Evolutionary conservation across 352 stramenopile species (phyloP).

Genomic region (Pythium guiyangense): DNA sequence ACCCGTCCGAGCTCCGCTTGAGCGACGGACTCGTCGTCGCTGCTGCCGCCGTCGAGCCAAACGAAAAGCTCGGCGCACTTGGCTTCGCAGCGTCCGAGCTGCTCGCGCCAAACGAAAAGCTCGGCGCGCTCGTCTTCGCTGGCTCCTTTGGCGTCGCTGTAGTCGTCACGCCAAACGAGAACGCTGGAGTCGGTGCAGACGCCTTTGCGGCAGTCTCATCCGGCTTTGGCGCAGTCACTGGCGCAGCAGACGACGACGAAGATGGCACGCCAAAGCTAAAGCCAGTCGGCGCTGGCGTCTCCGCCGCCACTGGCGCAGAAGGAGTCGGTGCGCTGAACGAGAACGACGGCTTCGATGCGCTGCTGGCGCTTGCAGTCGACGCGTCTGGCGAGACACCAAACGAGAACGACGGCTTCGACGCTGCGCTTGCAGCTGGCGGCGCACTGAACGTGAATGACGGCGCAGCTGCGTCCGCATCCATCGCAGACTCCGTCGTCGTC

Average conservation of each 20-base stretch:
- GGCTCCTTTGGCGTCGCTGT: neutral
- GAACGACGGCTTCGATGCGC: conserved; percentile 21
- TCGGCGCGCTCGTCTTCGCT: neutral
- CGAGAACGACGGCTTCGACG: conserved; percentile 17
- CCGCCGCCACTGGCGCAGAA: neutral
- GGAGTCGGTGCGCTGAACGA: conserved; percentile 8
- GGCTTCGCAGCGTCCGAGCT: neutral
- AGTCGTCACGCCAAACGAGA: conserved; percentile 12
- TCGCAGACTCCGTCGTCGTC: neutral
- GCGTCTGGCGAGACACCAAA: conserved; percentile 14
- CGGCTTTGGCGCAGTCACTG: conserved; percentile 4
- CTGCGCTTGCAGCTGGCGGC: conserved; percentile 19
- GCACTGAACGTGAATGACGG: conserved; percentile 52
- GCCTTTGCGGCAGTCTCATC: conserved; percentile 6
- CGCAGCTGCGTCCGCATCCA: conserved; percentile 21
- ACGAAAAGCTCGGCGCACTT: conserved; percentile 6
- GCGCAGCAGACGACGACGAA: neutral
- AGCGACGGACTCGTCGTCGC: neutral
- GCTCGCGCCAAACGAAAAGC: conserved; percentile 13
- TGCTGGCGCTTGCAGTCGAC: neutral
- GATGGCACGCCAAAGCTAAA: conserved; percentile 29
- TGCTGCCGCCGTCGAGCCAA: conserved; percentile 4
- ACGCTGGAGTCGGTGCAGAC: conserved; percentile 7
- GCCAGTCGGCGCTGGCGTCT: conserved; percentile 6
- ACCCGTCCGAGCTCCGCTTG: conserved; percentile 3